Percentiles rank a stretch among this genome's conserved stretches.
Evolutionary conservation across 2,329 filamentous ascomycete genomes (phyloP).

Genomic region (Fonsecaea monophora): DNA sequence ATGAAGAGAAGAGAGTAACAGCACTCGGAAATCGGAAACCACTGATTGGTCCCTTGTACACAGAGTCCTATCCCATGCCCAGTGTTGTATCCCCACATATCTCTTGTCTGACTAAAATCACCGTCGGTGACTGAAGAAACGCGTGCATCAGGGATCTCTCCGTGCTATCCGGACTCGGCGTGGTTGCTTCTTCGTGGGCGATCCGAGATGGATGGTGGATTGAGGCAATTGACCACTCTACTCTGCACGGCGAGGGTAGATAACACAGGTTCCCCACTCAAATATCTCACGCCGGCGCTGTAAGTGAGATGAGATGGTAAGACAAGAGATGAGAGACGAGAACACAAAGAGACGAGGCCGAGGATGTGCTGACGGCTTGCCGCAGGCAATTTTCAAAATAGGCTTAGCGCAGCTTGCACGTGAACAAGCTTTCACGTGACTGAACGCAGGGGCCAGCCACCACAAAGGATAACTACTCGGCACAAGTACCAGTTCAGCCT

Average conservation of each 20-base stretch:
- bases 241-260: background rate
- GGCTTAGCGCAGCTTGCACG: background rate
- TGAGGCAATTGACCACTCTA: slow-evolving; percentile 4
- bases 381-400: background rate
- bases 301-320: slow-evolving; percentile 7
- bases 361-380: background rate
- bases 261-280: slow-evolving; percentile 6
- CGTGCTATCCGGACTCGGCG: background rate
- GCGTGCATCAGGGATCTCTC: slow-evolving; percentile 1
- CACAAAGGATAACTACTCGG: background rate
- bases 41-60: slow-evolving; percentile 7
- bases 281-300: slow-evolving; percentile 1
- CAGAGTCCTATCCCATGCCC: slow-evolving; percentile 14
- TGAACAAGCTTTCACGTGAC: background rate
- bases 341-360: background rate
- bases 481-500: background rate
- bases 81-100: slow-evolving; percentile 1
- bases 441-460: background rate
- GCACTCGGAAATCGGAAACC: slow-evolving; percentile 16
- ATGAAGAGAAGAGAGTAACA: slow-evolving; percentile 16
- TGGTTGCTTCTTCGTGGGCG: background rate
- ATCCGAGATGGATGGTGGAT: slow-evolving; percentile 2
- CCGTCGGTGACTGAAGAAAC: slow-evolving; percentile 2
- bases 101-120: slow-evolving; percentile 7
- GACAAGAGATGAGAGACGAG: background rate